Evolutionary conservation across 805 yeast species (phyloP).

Genomic region (Candida silvatica): DNA sequence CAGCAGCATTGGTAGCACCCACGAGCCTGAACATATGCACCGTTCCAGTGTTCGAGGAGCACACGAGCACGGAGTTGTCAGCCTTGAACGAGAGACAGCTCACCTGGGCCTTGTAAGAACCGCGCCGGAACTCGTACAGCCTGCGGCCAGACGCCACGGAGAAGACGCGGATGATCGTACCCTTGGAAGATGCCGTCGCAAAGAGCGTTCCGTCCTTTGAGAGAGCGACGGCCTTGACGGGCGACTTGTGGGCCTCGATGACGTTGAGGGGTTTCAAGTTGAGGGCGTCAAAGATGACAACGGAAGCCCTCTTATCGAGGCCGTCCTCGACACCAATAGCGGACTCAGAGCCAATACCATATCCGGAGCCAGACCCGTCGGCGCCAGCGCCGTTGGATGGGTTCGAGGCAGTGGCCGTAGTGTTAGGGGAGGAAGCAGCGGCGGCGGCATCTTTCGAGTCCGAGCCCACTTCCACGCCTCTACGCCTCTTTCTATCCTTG

Average conservation of each 20-base stretch:
- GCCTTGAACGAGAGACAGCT: slow-evolving; percentile 68
- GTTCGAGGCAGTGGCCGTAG: not conserved
- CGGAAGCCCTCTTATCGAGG: slow-evolving; percentile 42
- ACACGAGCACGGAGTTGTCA: slow-evolving; percentile 66
- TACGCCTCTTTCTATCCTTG: slow-evolving; percentile 11
- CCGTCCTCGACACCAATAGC: not conserved
- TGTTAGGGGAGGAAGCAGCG: not conserved
- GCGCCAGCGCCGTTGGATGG: not conserved
- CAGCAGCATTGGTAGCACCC: no score
- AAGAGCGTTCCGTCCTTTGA: slow-evolving; percentile 70
- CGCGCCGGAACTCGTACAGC: slow-evolving; percentile 71
- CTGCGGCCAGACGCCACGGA: slow-evolving; percentile 54
- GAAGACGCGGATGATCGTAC: slow-evolving; percentile 83
- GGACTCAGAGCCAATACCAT: not conserved
- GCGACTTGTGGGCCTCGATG: slow-evolving; percentile 79
- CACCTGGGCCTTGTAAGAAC: slow-evolving; percentile 77
- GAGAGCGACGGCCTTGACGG: slow-evolving; percentile 57
- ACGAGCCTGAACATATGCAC: slow-evolving; percentile 70
- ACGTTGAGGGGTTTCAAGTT: slow-evolving; percentile 70
- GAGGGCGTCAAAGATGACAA: slow-evolving; percentile 71
- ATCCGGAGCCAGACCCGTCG: no score
- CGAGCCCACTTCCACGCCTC: no score
- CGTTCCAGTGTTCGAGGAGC: slow-evolving; percentile 83
- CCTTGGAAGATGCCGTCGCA: slow-evolving; percentile 86
- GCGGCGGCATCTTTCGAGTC: not conserved